Percentiles rank a stretch among this genome's conserved stretches.
Conservation (phyloP, 1,284 basidiomycete genomes). For the Bjerkandera adusta region DNA sequence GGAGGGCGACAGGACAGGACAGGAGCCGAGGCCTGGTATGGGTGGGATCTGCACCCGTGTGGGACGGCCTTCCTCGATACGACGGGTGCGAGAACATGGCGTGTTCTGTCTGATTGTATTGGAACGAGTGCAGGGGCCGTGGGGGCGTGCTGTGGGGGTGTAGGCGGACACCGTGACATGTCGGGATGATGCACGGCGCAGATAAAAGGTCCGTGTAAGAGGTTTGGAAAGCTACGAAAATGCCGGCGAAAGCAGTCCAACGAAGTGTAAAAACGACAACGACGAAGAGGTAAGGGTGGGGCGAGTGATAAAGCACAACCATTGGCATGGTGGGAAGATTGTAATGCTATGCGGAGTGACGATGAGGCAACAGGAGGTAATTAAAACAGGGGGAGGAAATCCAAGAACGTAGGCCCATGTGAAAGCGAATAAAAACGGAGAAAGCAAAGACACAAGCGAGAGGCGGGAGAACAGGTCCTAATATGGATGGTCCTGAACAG, state of each 20-base stretch:
- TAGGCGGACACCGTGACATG: constrained; percentile 6
- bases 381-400: constrained; percentile 1
- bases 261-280: constrained; percentile 12
- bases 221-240: constrained; percentile 14
- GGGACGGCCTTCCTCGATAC: too few species aligned
- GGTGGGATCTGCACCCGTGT: too few species aligned
- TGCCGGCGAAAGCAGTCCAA: constrained; percentile 13
- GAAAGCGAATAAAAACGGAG: constrained; percentile 9
- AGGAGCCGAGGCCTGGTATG: too few species aligned
- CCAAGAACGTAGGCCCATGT: constrained; percentile 7
- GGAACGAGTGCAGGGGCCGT: constrained; percentile 6
- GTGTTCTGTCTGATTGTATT: constrained; percentile 1
- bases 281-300: constrained; percentile 6
- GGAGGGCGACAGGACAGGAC: too few species aligned
- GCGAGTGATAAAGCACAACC: constrained; percentile 14
- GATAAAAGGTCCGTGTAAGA: constrained; percentile 1
- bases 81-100: too few species aligned
- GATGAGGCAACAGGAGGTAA: constrained; percentile 8
- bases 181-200: too few species aligned
- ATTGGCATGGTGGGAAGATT: constrained; percentile 1
- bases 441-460: constrained; percentile 8
- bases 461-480: constrained; percentile 5
- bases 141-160: constrained; percentile 5
- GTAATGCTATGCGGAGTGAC: constrained; percentile 11
- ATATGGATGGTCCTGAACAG: constrained; percentile 39